Conservation (phyloP, 176 grass and related monocot genomes). For the Bonia amplexicaulis region DNA sequence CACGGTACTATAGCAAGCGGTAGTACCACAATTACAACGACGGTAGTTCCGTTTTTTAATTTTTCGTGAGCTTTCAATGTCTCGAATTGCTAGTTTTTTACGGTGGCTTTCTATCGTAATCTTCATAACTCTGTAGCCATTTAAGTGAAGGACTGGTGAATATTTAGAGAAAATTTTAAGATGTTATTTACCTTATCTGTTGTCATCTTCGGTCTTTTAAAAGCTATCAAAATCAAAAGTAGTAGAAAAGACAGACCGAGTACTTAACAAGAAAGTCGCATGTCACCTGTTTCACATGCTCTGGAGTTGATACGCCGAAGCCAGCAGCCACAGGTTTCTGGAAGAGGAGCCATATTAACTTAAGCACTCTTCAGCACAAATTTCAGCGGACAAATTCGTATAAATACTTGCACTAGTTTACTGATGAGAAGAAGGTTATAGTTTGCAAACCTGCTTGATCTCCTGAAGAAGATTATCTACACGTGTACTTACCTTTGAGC, state of each 20-base stretch:
- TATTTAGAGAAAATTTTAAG: too few relatives aligned
- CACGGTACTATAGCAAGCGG: too few relatives aligned
- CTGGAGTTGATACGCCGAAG: conserved; percentile 84
- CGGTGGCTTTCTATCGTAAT: too few relatives aligned
- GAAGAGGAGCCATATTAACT: conserved; percentile 10
- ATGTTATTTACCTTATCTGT: too few relatives aligned
- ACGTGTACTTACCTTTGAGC: conserved; percentile 57
- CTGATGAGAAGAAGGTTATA: not conserved
- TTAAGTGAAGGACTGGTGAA: too few relatives aligned
- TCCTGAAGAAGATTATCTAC: conserved; percentile 78
- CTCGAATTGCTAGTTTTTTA: too few relatives aligned
- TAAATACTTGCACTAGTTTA: not conserved
- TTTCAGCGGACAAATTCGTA: not conserved
- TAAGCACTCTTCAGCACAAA: not conserved
- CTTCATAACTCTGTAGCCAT: too few relatives aligned
- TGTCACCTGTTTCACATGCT: conserved; percentile 80
- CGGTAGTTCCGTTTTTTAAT: too few relatives aligned
- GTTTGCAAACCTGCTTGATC: conserved; percentile 65
- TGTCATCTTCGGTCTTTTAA: too few relatives aligned
- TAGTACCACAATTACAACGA: too few relatives aligned
- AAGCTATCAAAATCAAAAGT: not conserved
- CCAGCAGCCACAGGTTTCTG: conserved; percentile 84
- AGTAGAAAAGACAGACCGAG: not conserved
- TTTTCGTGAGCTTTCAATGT: too few relatives aligned
- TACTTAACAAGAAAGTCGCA: not conserved